Base-by-base conservation (phyloP, 306 rosid genomes). In the Clitoria ternatea region DNA sequence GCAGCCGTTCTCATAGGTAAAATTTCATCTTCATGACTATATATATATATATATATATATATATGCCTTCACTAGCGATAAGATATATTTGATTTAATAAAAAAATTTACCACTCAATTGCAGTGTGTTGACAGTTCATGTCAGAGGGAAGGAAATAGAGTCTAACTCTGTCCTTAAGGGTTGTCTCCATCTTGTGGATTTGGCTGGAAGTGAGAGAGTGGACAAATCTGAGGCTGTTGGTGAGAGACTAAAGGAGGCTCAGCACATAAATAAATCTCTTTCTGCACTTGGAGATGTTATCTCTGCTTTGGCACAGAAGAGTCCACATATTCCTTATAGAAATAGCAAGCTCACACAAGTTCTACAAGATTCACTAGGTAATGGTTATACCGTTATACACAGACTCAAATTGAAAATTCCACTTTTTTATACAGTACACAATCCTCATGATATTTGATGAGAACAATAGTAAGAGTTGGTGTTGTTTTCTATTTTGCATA, bases 261-360 rank as follows among this genome's bases (percentile, higher is more conserved):
- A 94, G 43, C 89, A 94, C 76, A 94, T 94, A 84, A 94, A 94
- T 73, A 84, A 81, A 81, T 94, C 98, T 4, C 97, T 94, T 65
- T 94, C 98, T 81, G 98, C 98, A 26, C 94, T 94, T 15, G 98
- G 98, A 37, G 98, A 94, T 87, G 98, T 94, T 68, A 87, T 94
- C 52, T 83, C 90, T 26, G 96, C 98, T 81, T 88, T 94, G 85
- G 98, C 98, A 66, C 98, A 94, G 44, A 94, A 94, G 87, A 88
- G 92, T 59, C 40, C 81, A 18, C 98, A 94, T 49, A 84, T 94
- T 74, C 98, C 98, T 52, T 94, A 94, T 76, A 87, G 98, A 79
- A 94, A 94, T 32, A 94, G 98, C 89, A 94, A 94, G 73, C 98
- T 94, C 30, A 94, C 97, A 53, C 98, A 94, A 81, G 94, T 94